phyloP scores from a whole-genome alignment of 768 basidiomycete species.

The Phanerochaete sordida region DNA sequence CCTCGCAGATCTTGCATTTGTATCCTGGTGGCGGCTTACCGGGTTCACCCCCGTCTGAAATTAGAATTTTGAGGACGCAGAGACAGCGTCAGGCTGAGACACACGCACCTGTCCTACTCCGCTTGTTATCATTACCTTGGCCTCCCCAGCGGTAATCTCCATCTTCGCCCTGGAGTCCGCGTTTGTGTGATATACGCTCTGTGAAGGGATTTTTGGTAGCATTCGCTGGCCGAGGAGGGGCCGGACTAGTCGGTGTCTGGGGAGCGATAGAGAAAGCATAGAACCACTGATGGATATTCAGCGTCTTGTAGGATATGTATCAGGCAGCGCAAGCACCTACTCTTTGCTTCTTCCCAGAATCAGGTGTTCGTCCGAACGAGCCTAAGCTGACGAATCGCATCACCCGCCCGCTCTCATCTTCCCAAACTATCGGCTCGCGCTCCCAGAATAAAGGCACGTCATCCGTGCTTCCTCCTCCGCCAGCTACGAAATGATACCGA shows the following conservation, averaged over 20 bases:
- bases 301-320: background rate
- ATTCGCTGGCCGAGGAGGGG: slow-evolving; percentile 51
- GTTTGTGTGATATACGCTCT: slow-evolving; percentile 45
- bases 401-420: slow-evolving; percentile 60
- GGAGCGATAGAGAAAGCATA: slow-evolving; percentile 91
- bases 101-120: slow-evolving; percentile 48
- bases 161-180: slow-evolving; percentile 38
- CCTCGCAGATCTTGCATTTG: slow-evolving; percentile 75
- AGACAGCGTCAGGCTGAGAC: background rate
- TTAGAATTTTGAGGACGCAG: background rate
- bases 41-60: slow-evolving; percentile 37
- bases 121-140: slow-evolving; percentile 46
- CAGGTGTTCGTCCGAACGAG: slow-evolving; percentile 68
- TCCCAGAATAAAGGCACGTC: slow-evolving; percentile 84
- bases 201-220: slow-evolving; percentile 70
- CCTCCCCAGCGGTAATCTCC: slow-evolving; percentile 64
- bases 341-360: slow-evolving; percentile 73
- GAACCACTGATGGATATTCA: slow-evolving; percentile 68
- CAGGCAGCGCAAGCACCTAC: slow-evolving; percentile 41
- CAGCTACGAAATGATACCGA: slow-evolving; percentile 81
- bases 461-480: slow-evolving; percentile 35
- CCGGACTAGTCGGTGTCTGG: slow-evolving; percentile 33
- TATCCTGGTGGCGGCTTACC: slow-evolving; percentile 68
- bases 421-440: slow-evolving; percentile 88
- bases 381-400: slow-evolving; percentile 86